These are phyloP conservation scores for Mucor circinelloides DNA, from an alignment of 371 early-diverging fungal genomes.

Conservation along the genomic window DNA sequence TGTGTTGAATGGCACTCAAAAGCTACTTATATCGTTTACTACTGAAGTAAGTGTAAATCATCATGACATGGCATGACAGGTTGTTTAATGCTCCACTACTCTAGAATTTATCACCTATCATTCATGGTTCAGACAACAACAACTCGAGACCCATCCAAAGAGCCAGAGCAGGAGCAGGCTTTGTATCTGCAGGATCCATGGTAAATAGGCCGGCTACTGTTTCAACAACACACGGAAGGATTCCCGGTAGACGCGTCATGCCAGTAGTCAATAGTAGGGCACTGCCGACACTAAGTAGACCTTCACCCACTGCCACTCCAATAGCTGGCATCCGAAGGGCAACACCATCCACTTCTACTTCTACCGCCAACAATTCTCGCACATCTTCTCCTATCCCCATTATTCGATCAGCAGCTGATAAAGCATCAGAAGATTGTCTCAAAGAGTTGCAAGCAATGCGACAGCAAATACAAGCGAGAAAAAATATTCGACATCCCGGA, in stretches of 20 bases:
- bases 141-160: background rate
- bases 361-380: background rate
- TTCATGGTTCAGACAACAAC: background rate
- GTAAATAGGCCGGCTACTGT: background rate
- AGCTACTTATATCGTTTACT: background rate
- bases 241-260: background rate
- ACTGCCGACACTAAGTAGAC: background rate
- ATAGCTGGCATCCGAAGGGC: background rate
- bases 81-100: background rate
- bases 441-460: slow-evolving; percentile 8
- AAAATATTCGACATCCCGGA: slow-evolving; percentile 1
- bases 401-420: background rate
- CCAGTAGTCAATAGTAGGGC: background rate
- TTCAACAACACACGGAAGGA: background rate
- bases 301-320: too few relatives aligned
- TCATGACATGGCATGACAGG: background rate
- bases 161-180: background rate
- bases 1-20: background rate
- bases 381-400: background rate
- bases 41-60: background rate
- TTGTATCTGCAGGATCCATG: background rate
- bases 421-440: background rate
- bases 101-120: background rate
- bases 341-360: background rate
- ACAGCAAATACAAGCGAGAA: slow-evolving; percentile 3